Evolutionary conservation across 1,284 basidiomycete genomes (phyloP).

Genomic region (Cryptococcus sp.): DNA sequence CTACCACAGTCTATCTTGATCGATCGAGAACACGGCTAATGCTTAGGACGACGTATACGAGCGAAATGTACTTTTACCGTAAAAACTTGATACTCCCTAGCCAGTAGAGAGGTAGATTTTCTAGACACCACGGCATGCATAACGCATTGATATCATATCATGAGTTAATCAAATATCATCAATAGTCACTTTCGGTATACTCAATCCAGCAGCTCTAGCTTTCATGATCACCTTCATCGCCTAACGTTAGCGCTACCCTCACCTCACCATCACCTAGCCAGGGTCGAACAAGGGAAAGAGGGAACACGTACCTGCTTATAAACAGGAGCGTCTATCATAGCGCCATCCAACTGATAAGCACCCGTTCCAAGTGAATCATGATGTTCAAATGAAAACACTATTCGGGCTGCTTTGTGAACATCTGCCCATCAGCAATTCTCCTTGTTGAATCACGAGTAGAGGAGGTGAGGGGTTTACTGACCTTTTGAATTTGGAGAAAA

Average conservation of each 20-base stretch:
- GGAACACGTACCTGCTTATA: slow-evolving; percentile 63
- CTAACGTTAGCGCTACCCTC: slow-evolving; percentile 18
- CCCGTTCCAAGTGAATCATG: slow-evolving; percentile 51
- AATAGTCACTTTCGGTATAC: slow-evolving; percentile 52
- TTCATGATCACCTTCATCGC: slow-evolving; percentile 63
- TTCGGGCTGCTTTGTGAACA: slow-evolving; percentile 69
- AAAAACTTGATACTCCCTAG: not conserved
- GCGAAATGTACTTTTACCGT: not conserved
- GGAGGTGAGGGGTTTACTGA: slow-evolving; percentile 27
- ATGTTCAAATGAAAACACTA: slow-evolving; percentile 49
- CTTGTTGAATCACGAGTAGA: not conserved
- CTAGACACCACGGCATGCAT: too few relatives aligned
- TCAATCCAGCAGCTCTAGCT: slow-evolving; percentile 61
- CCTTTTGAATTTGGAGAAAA: slow-evolving; percentile 74
- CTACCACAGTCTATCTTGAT: not conserved
- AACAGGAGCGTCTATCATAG: slow-evolving; percentile 93
- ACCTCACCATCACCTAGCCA: too few relatives aligned
- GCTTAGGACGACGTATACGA: not conserved
- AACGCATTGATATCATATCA: too few relatives aligned
- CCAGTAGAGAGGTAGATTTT: not conserved
- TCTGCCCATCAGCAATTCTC: slow-evolving; percentile 52
- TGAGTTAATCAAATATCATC: slow-evolving; percentile 10
- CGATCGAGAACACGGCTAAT: not conserved
- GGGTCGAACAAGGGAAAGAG: not conserved
- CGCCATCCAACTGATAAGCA: slow-evolving; percentile 61